Base-by-base conservation (phyloP, 176 grass and related monocot species). In the Eleusine coracana region DNA sequence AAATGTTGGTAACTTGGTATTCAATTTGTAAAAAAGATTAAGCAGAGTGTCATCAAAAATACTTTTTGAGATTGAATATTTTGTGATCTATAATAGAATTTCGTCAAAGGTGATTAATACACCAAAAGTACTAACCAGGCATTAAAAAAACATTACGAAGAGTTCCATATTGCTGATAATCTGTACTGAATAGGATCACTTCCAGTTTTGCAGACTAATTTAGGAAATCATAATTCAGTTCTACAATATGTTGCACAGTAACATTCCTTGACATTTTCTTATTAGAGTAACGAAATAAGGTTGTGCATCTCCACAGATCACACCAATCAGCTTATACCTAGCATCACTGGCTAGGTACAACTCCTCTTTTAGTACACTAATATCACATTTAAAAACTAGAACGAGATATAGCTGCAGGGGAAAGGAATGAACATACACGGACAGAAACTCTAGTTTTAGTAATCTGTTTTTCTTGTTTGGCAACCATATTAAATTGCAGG, bases 131-230 rank as follows among this genome's bases (percentile, higher is more conserved):
- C 66, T 14, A 75, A 66, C 62, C 14, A 75, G 21, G 46, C 31
- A 75, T 21, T 62, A 67, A 75, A 42, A 61, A 52, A 42, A 0
- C 16, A 28, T 6, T 36, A 56, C 40, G 6, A 56, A 42, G 59
- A 66, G 51, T 40, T 71, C 15, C 66, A 5, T 18, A 42, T 12
- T 29, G 71, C 46, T 83, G 15, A 74, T 50, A 74, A 41, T 40
- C 14, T 25, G 42, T 74, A 44, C 0, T 73, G 6, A 48, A 5
- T 50, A 51, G 6, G 18, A 3, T 15, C 10, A 36, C 52, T 60
- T 84, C 48, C 16, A 68, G 31, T 56, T 18, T 77, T 77, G 8
- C 8, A 45, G 11, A 76, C 2, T 60, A 69, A 60, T 77, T 42
- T 61, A 77, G 18, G 25, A 42, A 84, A 23, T 58, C 76, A 64